A percentile compares a stretch with the other conserved stretches of the same genome.
These are phyloP conservation scores for Falciphora oryzae DNA, from an alignment of 2,329 filamentous ascomycete species.

Conservation along the genomic window DNA sequence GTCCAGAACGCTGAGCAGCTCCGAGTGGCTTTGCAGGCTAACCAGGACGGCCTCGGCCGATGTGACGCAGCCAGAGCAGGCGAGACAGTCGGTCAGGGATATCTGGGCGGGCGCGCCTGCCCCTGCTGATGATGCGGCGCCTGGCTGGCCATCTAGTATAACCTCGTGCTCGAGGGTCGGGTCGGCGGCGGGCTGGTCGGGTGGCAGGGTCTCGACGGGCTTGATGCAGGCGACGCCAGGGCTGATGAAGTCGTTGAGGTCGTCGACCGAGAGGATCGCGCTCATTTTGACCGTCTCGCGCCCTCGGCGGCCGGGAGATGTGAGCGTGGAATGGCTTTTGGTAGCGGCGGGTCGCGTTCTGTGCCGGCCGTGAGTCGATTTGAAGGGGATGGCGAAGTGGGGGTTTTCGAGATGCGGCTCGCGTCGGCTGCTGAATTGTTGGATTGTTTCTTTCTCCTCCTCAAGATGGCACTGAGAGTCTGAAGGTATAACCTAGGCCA, in stretches of 20 bases:
- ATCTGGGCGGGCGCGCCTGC: slow-evolving; percentile 69
- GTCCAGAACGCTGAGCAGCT: slow-evolving; percentile 81
- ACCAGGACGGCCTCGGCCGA: slow-evolving; percentile 97
- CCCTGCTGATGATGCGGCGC: slow-evolving; percentile 35
- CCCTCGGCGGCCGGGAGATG: slow-evolving; percentile 3
- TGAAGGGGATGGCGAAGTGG: background rate
- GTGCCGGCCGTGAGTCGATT: background rate
- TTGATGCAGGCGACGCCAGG: slow-evolving; percentile 98
- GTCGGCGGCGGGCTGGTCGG: slow-evolving; percentile 38
- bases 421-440: background rate
- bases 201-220: slow-evolving; percentile 84
- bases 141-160: slow-evolving; percentile 75
- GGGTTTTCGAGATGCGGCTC: background rate
- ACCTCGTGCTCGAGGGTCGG: slow-evolving; percentile 66
- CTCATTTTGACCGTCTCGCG: slow-evolving; percentile 59
- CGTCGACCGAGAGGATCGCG: slow-evolving; percentile 92
- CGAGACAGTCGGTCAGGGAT: slow-evolving; percentile 92
- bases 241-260: slow-evolving; percentile 98
- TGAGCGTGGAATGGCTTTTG: background rate
- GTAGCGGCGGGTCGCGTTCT: background rate
- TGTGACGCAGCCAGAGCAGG: slow-evolving; percentile 95
- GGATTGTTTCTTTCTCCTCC: no score
- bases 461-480: no score
- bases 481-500: background rate
- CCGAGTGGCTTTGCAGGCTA: slow-evolving; percentile 85